phyloP scores from a whole-genome alignment of 192 early-diverging fungal genomes.

The Podila horticola region DNA sequence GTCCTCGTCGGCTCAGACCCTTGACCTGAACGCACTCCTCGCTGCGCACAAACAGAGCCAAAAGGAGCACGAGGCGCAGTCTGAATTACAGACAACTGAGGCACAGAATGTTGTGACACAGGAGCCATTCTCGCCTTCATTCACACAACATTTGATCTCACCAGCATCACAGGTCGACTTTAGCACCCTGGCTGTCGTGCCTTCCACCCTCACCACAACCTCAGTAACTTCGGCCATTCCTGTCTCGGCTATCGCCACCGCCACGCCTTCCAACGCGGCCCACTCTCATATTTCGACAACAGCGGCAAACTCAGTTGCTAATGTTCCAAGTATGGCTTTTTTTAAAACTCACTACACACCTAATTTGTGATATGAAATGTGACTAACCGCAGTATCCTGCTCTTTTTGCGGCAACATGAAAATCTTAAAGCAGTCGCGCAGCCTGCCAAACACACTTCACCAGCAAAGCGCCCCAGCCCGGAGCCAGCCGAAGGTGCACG shows the following conservation, averaged over 20 bases:
- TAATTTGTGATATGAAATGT: not conserved
- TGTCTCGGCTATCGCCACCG: not conserved
- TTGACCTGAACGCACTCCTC: conserved; percentile 17
- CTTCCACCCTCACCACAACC: not conserved
- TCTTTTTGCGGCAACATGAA: not conserved
- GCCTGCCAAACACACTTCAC: not conserved
- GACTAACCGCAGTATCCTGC: not conserved
- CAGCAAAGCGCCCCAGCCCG: conserved; percentile 38
- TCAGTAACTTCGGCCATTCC: not conserved
- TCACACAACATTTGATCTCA: not conserved
- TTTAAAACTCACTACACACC: not conserved
- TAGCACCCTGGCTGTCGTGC: not conserved
- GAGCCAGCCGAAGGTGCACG: conserved; percentile 22
- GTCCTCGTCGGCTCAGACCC: not conserved
- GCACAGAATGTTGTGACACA: not conserved
- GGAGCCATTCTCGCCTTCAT: conserved; percentile 1
- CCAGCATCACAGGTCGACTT: not conserved
- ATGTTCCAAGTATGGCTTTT: not conserved
- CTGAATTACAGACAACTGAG: not conserved
- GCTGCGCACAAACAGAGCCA: conserved; percentile 16
- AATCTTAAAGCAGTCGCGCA: not conserved
- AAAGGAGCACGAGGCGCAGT: conserved; percentile 3
- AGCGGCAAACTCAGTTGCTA: not conserved
- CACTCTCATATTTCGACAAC: too few relatives aligned
- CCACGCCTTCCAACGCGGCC: not conserved